Evolutionary conservation across 176 grass and related monocot genomes (phyloP), one percentile per base, ranked within the genome.

Genomic region (Musa schizocarpa): DNA sequence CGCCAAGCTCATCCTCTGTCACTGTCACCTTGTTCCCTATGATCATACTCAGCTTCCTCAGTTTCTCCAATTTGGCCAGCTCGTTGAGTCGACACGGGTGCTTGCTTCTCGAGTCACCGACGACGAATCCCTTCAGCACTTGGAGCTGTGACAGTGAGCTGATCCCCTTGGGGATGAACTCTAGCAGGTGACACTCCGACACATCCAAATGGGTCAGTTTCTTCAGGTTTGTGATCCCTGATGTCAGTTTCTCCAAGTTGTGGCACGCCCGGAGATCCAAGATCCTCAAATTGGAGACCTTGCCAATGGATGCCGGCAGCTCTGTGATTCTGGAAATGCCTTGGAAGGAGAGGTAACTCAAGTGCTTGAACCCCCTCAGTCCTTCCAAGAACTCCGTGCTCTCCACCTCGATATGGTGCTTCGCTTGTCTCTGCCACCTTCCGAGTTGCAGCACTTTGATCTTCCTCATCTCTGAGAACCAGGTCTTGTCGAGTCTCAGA

Each of bases 331-430:
- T 79, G 74, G 86, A 88, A 84, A 53, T 79, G 69, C 86, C 86
- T 57, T 82, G 67, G 55, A 92, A 72, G 54, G 79, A 43, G 34
- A 43, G 34, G 34, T 43, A 43, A 43, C 34, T 43, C 34, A 43
- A 43, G 34, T 43, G 4, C 34, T 43, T 43, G 34, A 43, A 43
- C 4, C 34, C 34, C 34, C 82, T 69, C 20, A 89, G 34, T 11
- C 77, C 87, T 63, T 87, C 73, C 58, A 93, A 76, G 70, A 77
- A 86, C 13, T 83, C 75, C 3, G 63, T 83, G 67, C 6, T 82
- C 27, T 86, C 70, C 62, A 88, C 78, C 68, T 92, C 89, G 16
- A 86, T 86, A 81, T 92, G 86, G 52, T 88, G 78, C 9, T 74
- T 67, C 62, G n/a, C 54, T 4, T 67, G 82, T 26, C 61, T 79